Evolutionary conservation across 106 monocot genomes (phyloP).

Genomic region (Gastrodia elata): DNA sequence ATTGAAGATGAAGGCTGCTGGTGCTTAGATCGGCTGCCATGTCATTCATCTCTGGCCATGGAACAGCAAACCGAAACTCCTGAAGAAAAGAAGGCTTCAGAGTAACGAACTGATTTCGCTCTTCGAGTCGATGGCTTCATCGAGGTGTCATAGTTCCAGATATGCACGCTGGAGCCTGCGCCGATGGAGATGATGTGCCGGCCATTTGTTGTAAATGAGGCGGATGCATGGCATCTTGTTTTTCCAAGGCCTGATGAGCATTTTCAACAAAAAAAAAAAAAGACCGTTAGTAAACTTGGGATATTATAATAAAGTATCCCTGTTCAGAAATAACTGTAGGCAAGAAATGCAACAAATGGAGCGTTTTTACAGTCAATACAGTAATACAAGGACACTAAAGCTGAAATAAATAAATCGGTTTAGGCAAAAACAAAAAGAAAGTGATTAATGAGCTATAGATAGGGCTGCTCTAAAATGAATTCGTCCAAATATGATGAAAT

Average conservation of each 20-base stretch:
- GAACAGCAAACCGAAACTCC: constrained; percentile 38
- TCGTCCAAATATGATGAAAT: too few relatives aligned
- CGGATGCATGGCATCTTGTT: constrained; percentile 35
- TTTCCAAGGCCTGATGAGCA: constrained; percentile 40
- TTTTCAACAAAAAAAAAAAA: neutral
- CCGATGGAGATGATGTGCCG: constrained; percentile 61
- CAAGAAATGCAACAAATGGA: too few relatives aligned
- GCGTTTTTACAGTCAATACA: too few relatives aligned
- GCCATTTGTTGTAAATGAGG: constrained; percentile 77
- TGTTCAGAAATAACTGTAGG: too few relatives aligned
- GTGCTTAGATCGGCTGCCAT: neutral
- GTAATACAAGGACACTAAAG: too few relatives aligned
- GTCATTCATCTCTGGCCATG: constrained; percentile 47
- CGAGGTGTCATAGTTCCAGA: constrained; percentile 51
- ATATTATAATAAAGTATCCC: too few relatives aligned
- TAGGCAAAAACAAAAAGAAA: too few relatives aligned
- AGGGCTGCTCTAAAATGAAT: too few relatives aligned
- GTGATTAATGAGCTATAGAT: too few relatives aligned
- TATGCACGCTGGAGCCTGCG: constrained; percentile 54
- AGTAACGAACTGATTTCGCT: constrained; percentile 31
- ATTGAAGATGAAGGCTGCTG: neutral
- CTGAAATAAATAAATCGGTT: too few relatives aligned
- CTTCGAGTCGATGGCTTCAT: constrained; percentile 10
- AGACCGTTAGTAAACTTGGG: too few relatives aligned
- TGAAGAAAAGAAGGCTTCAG: constrained; percentile 56